Evolutionary conservation across 2,329 filamentous ascomycete genomes (phyloP), one percentile per base, ranked within the genome.

Genomic region (Xylariaceae sp.): DNA sequence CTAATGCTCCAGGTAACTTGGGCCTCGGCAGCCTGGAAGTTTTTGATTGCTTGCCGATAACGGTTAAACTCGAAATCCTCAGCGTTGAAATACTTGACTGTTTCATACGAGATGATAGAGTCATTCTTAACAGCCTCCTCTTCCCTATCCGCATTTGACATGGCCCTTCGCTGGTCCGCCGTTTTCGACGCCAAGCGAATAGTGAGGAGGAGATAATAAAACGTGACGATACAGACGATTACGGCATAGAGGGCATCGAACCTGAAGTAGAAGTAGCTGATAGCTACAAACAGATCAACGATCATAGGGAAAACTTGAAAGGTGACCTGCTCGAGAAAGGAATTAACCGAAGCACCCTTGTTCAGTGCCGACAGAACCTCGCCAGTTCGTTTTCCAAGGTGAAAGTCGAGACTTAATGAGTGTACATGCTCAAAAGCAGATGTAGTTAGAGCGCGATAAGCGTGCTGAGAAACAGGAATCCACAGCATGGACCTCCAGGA

Each of bases 41-140:
- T 84, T 41, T 78, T 78, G 52, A 95, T 90, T 23, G 90, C 89
- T 40, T 81, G 75, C 43, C 87, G 82, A 69, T 92, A 94, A 21
- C 91, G 84, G 45, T 82, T 78, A 65, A 92, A 92, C 69, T 95
- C 91, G 69, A 90, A 93, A 2, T 84, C 79, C 69, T 94, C 91
- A 6, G 90, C 90, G 66, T 94, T 94, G 80, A 95, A 95, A 69
- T 94, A 94, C 72, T 94, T 95, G 71, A 94, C 91, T 2, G 90
- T 94, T 77, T 99, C 95, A 73, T 98, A 99, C n/a, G 92, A 96
- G 61, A 95, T 92, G 79, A 99, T 95, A 0, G 95, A 98, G 74
- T 99, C 95, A 71, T 97, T 98, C 76, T 98, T 98, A 66, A 98
- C 92, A 6, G 95, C 95, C 74, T 97, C 94, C 75, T 97, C 92